These are phyloP conservation scores for Chlorencoelia australis DNA, from an alignment of 2,329 filamentous ascomycete species.

Conservation along the genomic window DNA sequence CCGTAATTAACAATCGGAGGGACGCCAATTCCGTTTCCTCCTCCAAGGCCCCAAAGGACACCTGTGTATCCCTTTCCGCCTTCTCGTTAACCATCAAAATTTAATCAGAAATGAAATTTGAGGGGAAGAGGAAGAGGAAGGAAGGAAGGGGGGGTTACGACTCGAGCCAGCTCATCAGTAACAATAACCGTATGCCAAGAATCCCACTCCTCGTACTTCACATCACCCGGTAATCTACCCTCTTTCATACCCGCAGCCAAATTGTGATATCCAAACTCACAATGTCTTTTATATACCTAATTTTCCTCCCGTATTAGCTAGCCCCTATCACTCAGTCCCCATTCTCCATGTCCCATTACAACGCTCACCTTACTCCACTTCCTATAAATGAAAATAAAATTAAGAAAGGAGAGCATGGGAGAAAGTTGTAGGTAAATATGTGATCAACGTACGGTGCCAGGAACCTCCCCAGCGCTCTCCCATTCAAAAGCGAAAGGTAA, in stretches of 20 bases:
- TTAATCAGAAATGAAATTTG: no score
- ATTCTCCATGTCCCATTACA: no score
- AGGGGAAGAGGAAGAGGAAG: no score
- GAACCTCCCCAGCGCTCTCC: conserved; percentile 47
- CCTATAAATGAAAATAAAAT: no score
- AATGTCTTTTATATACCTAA: conserved; percentile 23
- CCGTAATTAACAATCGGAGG: conserved; percentile 56
- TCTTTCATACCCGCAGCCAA: conserved; percentile 31
- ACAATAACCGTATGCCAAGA: conserved; percentile 46
- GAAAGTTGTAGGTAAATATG: background rate
- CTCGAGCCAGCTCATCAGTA: conserved; percentile 43
- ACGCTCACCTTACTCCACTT: no score
- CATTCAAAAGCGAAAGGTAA: conserved; percentile 51
- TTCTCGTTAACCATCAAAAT: no score
- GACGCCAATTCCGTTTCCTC: conserved; percentile 51
- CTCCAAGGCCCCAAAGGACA: conserved; percentile 46
- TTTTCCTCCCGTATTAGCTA: no score
- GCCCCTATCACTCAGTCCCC: no score
- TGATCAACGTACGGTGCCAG: conserved; percentile 30
- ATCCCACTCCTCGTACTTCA: conserved; percentile 40
- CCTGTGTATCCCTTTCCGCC: conserved; percentile 46
- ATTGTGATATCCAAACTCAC: conserved; percentile 26
- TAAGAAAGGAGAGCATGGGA: background rate
- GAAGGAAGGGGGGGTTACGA: conserved; percentile 21
- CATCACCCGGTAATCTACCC: conserved; percentile 33